Evolutionary conservation across 345 rosid species (phyloP).

Genomic region (Gossypium rotundifolium): DNA sequence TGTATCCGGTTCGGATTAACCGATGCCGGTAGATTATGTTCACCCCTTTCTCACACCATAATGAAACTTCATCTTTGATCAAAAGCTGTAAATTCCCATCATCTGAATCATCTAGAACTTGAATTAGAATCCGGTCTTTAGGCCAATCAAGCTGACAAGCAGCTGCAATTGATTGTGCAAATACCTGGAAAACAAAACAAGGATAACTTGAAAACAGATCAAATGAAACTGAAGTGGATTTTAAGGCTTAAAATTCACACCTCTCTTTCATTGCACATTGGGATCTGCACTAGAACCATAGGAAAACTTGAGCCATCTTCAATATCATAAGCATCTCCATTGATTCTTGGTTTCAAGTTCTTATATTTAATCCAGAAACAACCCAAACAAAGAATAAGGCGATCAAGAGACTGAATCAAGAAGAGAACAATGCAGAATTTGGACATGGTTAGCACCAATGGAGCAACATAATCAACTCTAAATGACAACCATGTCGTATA

Average conservation of each 20-base stretch:
- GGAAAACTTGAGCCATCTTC: slow-evolving; percentile 65
- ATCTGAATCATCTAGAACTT: slow-evolving; percentile 81
- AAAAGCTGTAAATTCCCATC: slow-evolving; percentile 56
- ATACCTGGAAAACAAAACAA: slow-evolving; percentile 40
- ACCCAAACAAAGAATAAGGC: slow-evolving; percentile 66
- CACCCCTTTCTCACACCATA: slow-evolving; percentile 65
- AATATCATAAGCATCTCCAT: slow-evolving; percentile 39
- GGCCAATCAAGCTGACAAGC: slow-evolving; percentile 90
- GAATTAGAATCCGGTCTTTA: slow-evolving; percentile 65
- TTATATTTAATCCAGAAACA: slow-evolving; percentile 83
- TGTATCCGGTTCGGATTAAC: slow-evolving; percentile 80
- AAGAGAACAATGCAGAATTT: slow-evolving; percentile 64
- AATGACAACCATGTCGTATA: slow-evolving; percentile 76
- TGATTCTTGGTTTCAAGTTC: slow-evolving; percentile 53
- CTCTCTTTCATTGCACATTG: slow-evolving; percentile 96
- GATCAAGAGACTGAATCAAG: slow-evolving; percentile 84
- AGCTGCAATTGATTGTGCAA: slow-evolving; percentile 70
- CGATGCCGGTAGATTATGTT: slow-evolving; percentile 83
- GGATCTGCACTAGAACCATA: slow-evolving; percentile 93
- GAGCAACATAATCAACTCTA: slow-evolving; percentile 69
- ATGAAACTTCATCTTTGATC: slow-evolving; percentile 69
- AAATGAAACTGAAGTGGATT: background rate
- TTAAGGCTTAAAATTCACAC: slow-evolving; percentile 19
- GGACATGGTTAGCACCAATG: slow-evolving; percentile 51
- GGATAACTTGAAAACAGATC: slow-evolving; percentile 6